Evolutionary conservation across 371 early-diverging fungal species (phyloP).

Genomic region (Amoeboradix gromovi): DNA sequence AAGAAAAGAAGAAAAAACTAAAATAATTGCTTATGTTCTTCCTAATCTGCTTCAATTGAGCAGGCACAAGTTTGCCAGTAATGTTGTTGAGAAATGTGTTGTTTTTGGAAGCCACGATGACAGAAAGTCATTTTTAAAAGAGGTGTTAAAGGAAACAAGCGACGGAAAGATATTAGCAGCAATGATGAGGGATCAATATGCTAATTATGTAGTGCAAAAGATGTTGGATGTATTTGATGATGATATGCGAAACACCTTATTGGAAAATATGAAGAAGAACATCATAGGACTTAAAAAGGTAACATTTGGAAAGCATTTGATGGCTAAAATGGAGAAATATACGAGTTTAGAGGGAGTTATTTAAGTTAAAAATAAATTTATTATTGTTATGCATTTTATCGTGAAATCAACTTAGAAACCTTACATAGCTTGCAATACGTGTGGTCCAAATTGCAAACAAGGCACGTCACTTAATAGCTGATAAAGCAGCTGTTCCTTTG

Average conservation of each 20-base stretch:
- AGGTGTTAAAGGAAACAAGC: slow-evolving; percentile 29
- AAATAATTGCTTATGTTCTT: slow-evolving; percentile 58
- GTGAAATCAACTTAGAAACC: too few relatives aligned
- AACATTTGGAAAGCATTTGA: not conserved
- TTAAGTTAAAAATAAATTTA: not conserved
- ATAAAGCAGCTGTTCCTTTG: too few relatives aligned
- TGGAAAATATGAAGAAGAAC: not conserved
- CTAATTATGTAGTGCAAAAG: slow-evolving; percentile 98
- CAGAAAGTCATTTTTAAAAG: slow-evolving; percentile 49
- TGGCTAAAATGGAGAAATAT: not conserved
- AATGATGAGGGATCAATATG: slow-evolving; percentile 98
- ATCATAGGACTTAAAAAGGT: not conserved
- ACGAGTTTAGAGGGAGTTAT: not conserved
- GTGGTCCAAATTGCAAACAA: too few relatives aligned
- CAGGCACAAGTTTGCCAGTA: slow-evolving; percentile 97
- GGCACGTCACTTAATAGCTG: too few relatives aligned
- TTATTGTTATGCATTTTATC: too few relatives aligned
- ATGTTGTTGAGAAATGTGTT: slow-evolving; percentile 89
- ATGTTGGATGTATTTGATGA: slow-evolving; percentile 46
- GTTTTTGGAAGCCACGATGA: slow-evolving; percentile 39
- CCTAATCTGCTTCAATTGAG: slow-evolving; percentile 60
- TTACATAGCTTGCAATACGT: too few relatives aligned
- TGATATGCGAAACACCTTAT: not conserved
- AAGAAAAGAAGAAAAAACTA: slow-evolving; percentile 42
- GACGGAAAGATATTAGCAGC: slow-evolving; percentile 31